Percentiles rank a stretch among this genome's conserved stretches.
Evolutionary conservation across 306 rosid species (phyloP).

Genomic region (Astragalus glycyphyllos): DNA sequence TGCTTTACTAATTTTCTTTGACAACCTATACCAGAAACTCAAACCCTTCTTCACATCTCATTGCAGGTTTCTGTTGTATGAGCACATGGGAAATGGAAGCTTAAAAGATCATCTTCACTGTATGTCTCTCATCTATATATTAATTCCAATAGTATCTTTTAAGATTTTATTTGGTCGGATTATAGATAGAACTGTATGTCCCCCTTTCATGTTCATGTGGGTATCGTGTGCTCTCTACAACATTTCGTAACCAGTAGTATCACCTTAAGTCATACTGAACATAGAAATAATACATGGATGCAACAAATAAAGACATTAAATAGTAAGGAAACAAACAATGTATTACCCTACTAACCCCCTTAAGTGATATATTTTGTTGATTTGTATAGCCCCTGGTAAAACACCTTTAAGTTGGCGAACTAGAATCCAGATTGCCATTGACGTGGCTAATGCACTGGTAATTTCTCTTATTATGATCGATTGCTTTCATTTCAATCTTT

Average conservation of each 20-base stretch:
- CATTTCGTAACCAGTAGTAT: background rate
- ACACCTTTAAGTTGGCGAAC: slow-evolving; percentile 85
- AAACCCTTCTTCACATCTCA: slow-evolving; percentile 43
- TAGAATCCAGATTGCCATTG: slow-evolving; percentile 91
- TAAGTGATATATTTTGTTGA: slow-evolving; percentile 30
- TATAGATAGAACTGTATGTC: slow-evolving; percentile 25
- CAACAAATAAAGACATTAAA: background rate
- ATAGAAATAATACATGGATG: background rate
- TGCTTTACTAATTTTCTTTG: slow-evolving; percentile 43
- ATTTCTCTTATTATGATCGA: slow-evolving; percentile 36
- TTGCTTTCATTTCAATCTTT: slow-evolving; percentile 34
- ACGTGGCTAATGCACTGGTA: slow-evolving; percentile 98
- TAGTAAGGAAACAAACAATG: slow-evolving; percentile 20
- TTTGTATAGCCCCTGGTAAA: slow-evolving; percentile 72
- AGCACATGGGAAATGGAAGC: slow-evolving; percentile 98
- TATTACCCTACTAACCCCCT: slow-evolving; percentile 37
- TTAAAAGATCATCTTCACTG: slow-evolving; percentile 98
- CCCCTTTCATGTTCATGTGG: slow-evolving; percentile 21
- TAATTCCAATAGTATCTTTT: slow-evolving; percentile 17
- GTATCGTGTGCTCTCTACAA: slow-evolving; percentile 37
- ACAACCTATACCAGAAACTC: slow-evolving; percentile 34
- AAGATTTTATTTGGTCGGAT: slow-evolving; percentile 17
- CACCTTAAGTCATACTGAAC: slow-evolving; percentile 23
- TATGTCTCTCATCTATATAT: slow-evolving; percentile 62
- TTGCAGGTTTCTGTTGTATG: slow-evolving; percentile 93